Conservation (phyloP, 805 yeast genomes). For the Debaryomyces castellii region DNA sequence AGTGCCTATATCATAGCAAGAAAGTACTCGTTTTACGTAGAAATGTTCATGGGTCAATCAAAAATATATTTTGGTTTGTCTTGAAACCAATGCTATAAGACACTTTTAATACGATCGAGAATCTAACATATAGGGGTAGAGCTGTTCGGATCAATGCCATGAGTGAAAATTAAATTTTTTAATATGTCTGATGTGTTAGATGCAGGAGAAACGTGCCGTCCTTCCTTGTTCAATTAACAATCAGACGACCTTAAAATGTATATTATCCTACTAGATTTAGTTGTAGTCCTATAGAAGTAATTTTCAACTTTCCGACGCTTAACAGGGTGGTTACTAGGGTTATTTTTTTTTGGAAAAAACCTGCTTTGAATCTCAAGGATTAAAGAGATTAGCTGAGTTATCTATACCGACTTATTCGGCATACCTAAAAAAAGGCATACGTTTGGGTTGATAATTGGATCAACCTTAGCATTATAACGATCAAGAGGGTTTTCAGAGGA, state of each 20-base stretch:
- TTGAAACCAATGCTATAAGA: too few relatives aligned
- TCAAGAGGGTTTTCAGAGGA: background rate
- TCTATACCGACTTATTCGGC: background rate
- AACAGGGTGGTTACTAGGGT: background rate
- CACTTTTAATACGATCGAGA: too few relatives aligned
- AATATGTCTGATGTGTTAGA: background rate
- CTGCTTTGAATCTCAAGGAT: background rate
- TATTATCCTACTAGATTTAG: background rate
- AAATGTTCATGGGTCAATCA: too few relatives aligned
- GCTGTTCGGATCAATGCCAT: background rate
- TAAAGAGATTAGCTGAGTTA: background rate
- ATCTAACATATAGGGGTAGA: background rate
- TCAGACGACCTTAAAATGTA: background rate
- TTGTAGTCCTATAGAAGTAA: background rate
- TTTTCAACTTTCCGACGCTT: background rate
- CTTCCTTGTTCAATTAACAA: background rate
- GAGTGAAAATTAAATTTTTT: background rate
- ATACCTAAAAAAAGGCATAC: background rate
- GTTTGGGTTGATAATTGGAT: background rate
- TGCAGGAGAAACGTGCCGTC: slow-evolving; percentile 1
- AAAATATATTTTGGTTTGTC: too few relatives aligned
- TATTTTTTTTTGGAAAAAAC: background rate
- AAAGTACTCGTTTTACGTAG: too few relatives aligned
- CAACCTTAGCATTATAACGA: background rate
- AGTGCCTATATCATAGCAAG: too few relatives aligned